These are phyloP conservation scores for Botrytis hyacinthi DNA, from an alignment of 2,329 filamentous ascomycete genomes.

Conservation along the genomic window DNA sequence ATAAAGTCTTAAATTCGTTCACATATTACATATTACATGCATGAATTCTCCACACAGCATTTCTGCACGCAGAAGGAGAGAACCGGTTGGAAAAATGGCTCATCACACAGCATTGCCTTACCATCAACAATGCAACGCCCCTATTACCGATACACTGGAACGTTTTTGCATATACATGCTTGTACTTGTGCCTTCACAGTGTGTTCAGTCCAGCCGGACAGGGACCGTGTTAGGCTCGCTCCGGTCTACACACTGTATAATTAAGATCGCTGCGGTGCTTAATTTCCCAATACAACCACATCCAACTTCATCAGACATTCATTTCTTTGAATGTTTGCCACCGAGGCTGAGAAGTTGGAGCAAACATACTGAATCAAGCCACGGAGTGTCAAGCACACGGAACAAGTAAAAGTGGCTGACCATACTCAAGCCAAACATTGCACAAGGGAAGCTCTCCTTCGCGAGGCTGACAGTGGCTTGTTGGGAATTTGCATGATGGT, in stretches of 20 bases:
- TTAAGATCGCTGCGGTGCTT: not conserved
- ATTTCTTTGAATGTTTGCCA: not conserved
- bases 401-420: not conserved
- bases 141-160: not conserved
- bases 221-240: constrained; percentile 1
- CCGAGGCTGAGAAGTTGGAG: not conserved
- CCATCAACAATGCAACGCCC: not conserved
- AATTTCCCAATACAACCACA: not conserved
- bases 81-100: not conserved
- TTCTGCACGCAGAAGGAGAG: not conserved
- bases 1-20: not conserved
- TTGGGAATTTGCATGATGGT: not conserved
- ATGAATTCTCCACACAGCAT: not conserved
- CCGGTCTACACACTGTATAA: not conserved
- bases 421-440: not conserved
- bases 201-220: constrained; percentile 9
- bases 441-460: not conserved
- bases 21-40: not conserved
- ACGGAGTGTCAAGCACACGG: not conserved
- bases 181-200: not conserved
- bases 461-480: constrained; percentile 20
- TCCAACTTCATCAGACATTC: not conserved
- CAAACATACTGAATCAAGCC: not conserved
- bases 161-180: not conserved
- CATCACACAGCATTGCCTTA: not conserved